Evolutionary conservation across 306 rosid genomes (phyloP).

Genomic region (Dryas octopetala): DNA sequence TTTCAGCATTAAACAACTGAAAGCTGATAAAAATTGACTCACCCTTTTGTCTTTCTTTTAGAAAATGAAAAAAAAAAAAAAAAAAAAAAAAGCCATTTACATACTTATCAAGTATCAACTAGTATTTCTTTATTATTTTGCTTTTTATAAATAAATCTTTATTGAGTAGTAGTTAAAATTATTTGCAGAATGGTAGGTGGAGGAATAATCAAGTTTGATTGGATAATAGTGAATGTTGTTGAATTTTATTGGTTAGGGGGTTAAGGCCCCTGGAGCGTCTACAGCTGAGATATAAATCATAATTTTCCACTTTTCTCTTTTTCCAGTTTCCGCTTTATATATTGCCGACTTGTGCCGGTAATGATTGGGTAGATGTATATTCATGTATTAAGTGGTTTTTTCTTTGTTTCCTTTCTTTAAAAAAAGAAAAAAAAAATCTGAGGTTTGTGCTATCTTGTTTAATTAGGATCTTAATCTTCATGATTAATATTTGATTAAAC

Average conservation of each 20-base stretch:
- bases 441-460: too few species aligned
- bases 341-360: not conserved
- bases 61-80: not conserved
- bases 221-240: not conserved
- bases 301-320: not conserved
- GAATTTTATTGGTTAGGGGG: slow-evolving; percentile 12
- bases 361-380: not conserved
- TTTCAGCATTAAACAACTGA: slow-evolving; percentile 37
- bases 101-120: not conserved
- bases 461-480: too few species aligned
- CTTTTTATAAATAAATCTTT: not conserved
- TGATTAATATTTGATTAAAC: too few species aligned
- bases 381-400: too few species aligned
- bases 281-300: not conserved
- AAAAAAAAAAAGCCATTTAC: not conserved
- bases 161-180: not conserved
- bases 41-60: not conserved
- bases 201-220: slow-evolving; percentile 1
- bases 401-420: too few species aligned
- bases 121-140: not conserved
- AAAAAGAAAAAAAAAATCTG: too few species aligned
- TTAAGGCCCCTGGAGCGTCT: not conserved
- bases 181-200: not conserved
- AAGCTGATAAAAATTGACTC: slow-evolving; percentile 39
- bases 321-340: not conserved